Percentiles rank a stretch among this genome's conserved stretches.
Evolutionary conservation across 192 early-diverging fungal genomes (phyloP).

Genomic region (Lobosporangium transversale): DNA sequence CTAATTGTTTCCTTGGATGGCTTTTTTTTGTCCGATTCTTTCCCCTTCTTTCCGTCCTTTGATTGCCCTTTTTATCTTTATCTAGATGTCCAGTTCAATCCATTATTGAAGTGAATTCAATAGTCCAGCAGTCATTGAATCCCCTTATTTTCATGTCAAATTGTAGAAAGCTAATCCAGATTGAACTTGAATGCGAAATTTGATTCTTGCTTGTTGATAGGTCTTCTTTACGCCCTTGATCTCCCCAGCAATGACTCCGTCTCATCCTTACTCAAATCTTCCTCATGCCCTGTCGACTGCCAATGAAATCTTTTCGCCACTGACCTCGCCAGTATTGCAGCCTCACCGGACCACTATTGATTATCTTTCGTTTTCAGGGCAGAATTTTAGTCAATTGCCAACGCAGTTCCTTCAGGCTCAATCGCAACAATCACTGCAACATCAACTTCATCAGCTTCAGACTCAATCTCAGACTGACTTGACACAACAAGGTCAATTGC

Average conservation of each 20-base stretch:
- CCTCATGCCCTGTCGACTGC: constrained; percentile 47
- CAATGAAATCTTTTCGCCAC: constrained; percentile 66
- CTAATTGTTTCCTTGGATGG: too few species aligned
- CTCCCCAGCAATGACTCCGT: constrained; percentile 77
- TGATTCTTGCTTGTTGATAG: constrained; percentile 8
- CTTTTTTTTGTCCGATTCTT: too few species aligned
- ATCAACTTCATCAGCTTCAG: constrained; percentile 41
- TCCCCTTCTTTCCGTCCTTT: too few species aligned
- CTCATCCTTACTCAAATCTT: constrained; percentile 59
- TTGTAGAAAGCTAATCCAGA: not conserved
- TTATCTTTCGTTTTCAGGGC: constrained; percentile 32
- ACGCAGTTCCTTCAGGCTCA: constrained; percentile 38
- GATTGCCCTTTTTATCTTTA: too few species aligned
- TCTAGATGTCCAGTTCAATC: too few species aligned
- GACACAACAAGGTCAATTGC: constrained; percentile 10
- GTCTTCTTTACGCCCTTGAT: constrained; percentile 68
- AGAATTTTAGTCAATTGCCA: constrained; percentile 32
- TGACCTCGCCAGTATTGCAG: constrained; percentile 72
- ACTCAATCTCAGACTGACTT: constrained; percentile 26
- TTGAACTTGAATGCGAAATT: constrained; percentile 1
- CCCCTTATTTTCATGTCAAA: not conserved
- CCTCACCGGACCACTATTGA: constrained; percentile 54
- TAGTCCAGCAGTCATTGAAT: too few species aligned
- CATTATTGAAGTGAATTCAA: too few species aligned
- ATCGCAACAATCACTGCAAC: constrained; percentile 32